Base-by-base conservation (phyloP, 768 basidiomycete genomes). In the Lactarius evosmus region DNA sequence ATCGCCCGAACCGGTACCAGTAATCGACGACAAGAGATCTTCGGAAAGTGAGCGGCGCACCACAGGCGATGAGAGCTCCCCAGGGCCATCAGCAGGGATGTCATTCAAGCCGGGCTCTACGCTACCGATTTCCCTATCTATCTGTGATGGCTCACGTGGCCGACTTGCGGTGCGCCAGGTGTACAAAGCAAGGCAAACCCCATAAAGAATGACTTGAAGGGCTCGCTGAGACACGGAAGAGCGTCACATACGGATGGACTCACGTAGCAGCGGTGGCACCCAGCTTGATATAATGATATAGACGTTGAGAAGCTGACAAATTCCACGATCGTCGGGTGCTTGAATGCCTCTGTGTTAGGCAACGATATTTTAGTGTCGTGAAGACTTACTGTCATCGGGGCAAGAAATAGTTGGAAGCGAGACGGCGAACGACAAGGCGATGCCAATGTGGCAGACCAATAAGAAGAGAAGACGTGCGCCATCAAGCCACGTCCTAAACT, bases 401-500 rank as follows among this genome's bases (percentile, higher is more conserved):
- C 85, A 86, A 22, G 69, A 66, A 54, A 83, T 80, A 29, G 65
- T 72, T 17, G 80, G 74, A 61, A 69, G 76, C 78, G 78, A 81
- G 57, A 73, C 70, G 2, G 77, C 75, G 69, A 81, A 82, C 14
- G 78, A 71, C 12, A 67, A 68, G 7, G 83, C 83, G 41, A 75
- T 72, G 36, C 80, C 81, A 19, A 79, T 71, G 58, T 86, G 84
- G 29, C 71, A 69, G 14, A 78, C 44, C 9, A 83, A 62, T 22
- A 86, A 71, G 52, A 83, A 75, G 30, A 79, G 54, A 30, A 85
- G 69, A 33, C 84, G 78, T 12, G 82, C 80, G 1, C 75, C 77
- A 68, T 87, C 85, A 4, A 85, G 70, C 83, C 83, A 85, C 16
- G 74, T 68, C 41, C 83, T 77, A 54, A 85, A 86, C 44, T 73